Percentiles rank a stretch among this genome's conserved stretches.
Evolutionary conservation across 164 flowering plant genomes (phyloP).

Genomic region (Platanus orientalis): DNA sequence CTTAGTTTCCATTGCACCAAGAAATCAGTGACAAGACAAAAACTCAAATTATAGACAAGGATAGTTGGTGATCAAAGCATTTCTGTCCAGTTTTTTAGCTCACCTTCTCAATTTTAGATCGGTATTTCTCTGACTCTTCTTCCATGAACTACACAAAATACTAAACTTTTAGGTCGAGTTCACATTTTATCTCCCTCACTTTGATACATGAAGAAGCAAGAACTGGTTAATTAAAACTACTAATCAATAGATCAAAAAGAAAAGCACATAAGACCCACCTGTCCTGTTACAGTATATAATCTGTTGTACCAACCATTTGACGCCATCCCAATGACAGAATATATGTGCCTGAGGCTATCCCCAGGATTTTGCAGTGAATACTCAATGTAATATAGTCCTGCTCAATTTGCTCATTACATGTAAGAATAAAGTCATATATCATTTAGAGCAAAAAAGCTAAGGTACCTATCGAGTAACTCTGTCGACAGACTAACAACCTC

Average conservation of each 20-base stretch:
- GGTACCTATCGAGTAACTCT: neutral
- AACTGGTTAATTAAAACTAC: no score
- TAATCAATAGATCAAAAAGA: neutral
- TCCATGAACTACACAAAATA: constrained; percentile 53
- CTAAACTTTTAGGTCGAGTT: neutral
- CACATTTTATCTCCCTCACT: neutral
- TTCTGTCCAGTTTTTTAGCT: neutral
- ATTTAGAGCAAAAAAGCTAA: neutral
- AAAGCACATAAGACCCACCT: constrained; percentile 38
- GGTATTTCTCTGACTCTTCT: constrained; percentile 59
- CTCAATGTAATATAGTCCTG: constrained; percentile 89
- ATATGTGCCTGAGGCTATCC: constrained; percentile 66
- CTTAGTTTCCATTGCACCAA: neutral
- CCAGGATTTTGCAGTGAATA: constrained; percentile 89
- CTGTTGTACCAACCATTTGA: constrained; percentile 84
- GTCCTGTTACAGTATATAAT: constrained; percentile 90
- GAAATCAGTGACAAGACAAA: no score
- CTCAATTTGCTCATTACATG: neutral
- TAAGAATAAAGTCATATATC: neutral
- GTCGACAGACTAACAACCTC: no score
- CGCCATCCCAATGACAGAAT: constrained; percentile 76
- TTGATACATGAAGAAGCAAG: neutral
- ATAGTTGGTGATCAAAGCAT: neutral
- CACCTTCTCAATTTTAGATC: constrained; percentile 64
- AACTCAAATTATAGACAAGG: no score